These are phyloP conservation scores for Wickerhamiella vanderwaltii DNA, from an alignment of 805 yeast genomes.

Conservation along the genomic window DNA sequence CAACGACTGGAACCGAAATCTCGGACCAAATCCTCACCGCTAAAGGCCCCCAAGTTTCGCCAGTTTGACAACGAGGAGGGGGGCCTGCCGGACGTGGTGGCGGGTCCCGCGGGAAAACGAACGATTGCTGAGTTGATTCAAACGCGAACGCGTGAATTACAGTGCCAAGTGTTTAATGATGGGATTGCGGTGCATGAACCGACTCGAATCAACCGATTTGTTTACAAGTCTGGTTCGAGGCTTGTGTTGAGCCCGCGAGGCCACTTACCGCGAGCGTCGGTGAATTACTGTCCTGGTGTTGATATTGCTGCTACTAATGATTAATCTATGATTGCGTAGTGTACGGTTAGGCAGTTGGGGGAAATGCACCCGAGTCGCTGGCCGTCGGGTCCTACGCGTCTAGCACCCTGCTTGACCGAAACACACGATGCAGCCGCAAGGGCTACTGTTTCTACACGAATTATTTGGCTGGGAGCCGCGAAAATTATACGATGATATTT, in stretches of 20 bases:
- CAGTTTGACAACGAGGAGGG: not conserved
- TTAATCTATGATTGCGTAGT: not conserved
- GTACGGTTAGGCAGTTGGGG: no score
- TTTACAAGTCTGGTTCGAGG: not conserved
- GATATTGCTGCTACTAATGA: not conserved
- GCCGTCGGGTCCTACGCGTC: no score
- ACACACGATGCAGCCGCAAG: no score
- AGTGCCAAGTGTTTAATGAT: not conserved
- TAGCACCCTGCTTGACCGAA: no score
- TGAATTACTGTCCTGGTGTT: slow-evolving; percentile 1
- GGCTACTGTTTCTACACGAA: slow-evolving; percentile 59
- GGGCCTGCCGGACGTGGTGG: not conserved
- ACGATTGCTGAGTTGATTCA: slow-evolving; percentile 4
- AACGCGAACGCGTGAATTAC: not conserved
- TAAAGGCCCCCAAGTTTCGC: no score
- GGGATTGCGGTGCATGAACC: not conserved
- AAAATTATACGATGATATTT: slow-evolving; percentile 71
- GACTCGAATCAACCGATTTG: not conserved
- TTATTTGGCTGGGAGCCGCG: slow-evolving; percentile 79
- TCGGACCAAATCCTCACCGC: no score
- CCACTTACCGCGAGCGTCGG: not conserved
- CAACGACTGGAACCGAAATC: no score
- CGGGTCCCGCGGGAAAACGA: not conserved
- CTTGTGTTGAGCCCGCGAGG: slow-evolving; percentile 2
- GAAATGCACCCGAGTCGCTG: no score